Evolutionary conservation across 345 rosid species (phyloP).

Genomic region (Moricandia arvensis): DNA sequence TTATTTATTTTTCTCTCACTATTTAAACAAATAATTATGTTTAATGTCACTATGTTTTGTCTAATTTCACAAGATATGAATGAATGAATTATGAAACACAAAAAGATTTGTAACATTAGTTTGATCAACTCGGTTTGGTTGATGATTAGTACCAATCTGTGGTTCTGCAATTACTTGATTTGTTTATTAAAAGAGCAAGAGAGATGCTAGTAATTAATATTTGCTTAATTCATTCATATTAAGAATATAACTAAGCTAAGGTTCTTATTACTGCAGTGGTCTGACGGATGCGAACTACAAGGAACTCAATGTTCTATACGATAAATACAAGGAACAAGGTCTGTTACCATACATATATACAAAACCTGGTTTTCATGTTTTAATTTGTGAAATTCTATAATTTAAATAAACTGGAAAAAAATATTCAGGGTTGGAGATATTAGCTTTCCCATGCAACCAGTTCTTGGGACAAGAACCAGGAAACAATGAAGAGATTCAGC

Average conservation of each 20-base stretch:
- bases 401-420: background rate
- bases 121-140: background rate
- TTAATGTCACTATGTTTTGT: background rate
- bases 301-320: conserved; percentile 76
- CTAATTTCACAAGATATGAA: too few relatives aligned
- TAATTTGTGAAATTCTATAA: background rate
- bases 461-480: conserved; percentile 93
- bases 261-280: conserved; percentile 49
- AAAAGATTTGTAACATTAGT: background rate
- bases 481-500: conserved; percentile 77
- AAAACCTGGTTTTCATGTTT: background rate
- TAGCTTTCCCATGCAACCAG: conserved; percentile 96
- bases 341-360: background rate
- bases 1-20: background rate
- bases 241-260: background rate
- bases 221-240: background rate
- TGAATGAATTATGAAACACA: background rate
- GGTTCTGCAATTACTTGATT: background rate
- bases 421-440: conserved; percentile 67
- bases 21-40: background rate
- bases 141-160: background rate
- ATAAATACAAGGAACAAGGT: conserved; percentile 81
- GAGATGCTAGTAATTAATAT: background rate
- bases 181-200: background rate
- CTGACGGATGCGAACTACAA: conserved; percentile 85